These are phyloP conservation scores for Candida dajiaensis DNA, from an alignment of 805 yeast genomes.

Conservation along the genomic window DNA sequence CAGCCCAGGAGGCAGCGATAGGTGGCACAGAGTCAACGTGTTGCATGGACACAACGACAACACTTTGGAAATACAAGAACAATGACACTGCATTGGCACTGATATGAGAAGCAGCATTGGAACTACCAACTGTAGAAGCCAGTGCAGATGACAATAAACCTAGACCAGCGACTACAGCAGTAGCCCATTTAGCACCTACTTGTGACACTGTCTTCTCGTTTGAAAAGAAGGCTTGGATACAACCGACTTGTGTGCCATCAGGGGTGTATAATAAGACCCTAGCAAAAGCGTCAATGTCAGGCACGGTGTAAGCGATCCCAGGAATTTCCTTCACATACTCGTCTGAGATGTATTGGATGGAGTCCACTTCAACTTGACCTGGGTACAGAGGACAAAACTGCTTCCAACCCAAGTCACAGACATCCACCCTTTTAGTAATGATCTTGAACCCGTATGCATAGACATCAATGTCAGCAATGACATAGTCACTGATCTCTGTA, in stretches of 20 bases:
- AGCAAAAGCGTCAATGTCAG: slow-evolving; percentile 82
- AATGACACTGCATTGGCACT: slow-evolving; percentile 94
- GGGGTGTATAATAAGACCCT: slow-evolving; percentile 65
- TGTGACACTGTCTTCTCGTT: slow-evolving; percentile 96
- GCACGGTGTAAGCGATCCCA: slow-evolving; percentile 82
- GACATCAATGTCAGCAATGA: slow-evolving; percentile 64
- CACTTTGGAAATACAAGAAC: slow-evolving; percentile 88
- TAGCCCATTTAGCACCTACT: slow-evolving; percentile 92
- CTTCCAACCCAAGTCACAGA: slow-evolving; percentile 64
- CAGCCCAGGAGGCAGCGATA: slow-evolving; percentile 96
- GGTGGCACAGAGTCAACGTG: slow-evolving; percentile 92
- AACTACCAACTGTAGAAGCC: slow-evolving; percentile 81
- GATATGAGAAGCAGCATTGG: slow-evolving; percentile 91
- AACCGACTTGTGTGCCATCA: slow-evolving; percentile 65
- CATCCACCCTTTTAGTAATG: slow-evolving; percentile 49
- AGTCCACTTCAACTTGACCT: slow-evolving; percentile 71
- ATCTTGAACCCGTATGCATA: slow-evolving; percentile 83
- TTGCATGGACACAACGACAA: slow-evolving; percentile 93
- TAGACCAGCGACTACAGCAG: slow-evolving; percentile 84
- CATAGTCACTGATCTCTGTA: slow-evolving; percentile 60
- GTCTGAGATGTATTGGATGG: slow-evolving; percentile 52
- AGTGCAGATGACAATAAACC: slow-evolving; percentile 87
- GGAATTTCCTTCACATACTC: slow-evolving; percentile 58
- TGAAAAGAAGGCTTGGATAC: slow-evolving; percentile 81
- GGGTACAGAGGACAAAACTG: slow-evolving; percentile 89